A percentile compares a stretch with the other conserved stretches of the same genome.
Conservation (phyloP, 2,329 filamentous ascomycete genomes). For the Fusarium equiseti region DNA sequence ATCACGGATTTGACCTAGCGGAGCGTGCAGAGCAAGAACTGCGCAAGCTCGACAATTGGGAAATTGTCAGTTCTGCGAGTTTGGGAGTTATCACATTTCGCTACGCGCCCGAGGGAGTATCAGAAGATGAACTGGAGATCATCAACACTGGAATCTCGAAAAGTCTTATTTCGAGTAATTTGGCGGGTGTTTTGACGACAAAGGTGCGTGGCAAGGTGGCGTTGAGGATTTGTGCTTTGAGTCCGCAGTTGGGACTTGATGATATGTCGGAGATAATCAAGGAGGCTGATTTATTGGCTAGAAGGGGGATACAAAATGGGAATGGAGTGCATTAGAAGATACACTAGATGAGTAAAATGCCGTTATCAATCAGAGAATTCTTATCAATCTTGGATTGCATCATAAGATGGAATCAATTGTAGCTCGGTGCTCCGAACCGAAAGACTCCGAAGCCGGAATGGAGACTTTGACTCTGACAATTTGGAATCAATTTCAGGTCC, state of each 20-base stretch:
- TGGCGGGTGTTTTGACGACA: constrained; percentile 8
- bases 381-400: constrained; percentile 1
- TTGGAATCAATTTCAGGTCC: constrained; percentile 26
- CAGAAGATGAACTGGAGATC: background rate
- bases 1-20: constrained; percentile 41
- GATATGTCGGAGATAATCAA: constrained; percentile 18
- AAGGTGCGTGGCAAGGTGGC: constrained; percentile 18
- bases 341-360: background rate
- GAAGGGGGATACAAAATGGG: background rate
- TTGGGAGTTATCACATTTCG: constrained; percentile 42
- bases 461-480: too few species aligned
- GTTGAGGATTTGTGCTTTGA: constrained; percentile 3
- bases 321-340: background rate
- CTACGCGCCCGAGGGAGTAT: constrained; percentile 1
- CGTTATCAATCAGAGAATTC: constrained; percentile 6
- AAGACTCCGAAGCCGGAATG: constrained; percentile 15
- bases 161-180: constrained; percentile 17
- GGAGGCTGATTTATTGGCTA: constrained; percentile 8
- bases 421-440: constrained; percentile 22
- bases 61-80: constrained; percentile 42
- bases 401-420: background rate
- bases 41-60: constrained; percentile 32
- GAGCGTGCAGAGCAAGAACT: constrained; percentile 40
- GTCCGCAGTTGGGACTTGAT: constrained; percentile 5
- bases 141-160: constrained; percentile 11